Base-by-base conservation (phyloP, 345 rosid species). In the Salix dunnii region DNA sequence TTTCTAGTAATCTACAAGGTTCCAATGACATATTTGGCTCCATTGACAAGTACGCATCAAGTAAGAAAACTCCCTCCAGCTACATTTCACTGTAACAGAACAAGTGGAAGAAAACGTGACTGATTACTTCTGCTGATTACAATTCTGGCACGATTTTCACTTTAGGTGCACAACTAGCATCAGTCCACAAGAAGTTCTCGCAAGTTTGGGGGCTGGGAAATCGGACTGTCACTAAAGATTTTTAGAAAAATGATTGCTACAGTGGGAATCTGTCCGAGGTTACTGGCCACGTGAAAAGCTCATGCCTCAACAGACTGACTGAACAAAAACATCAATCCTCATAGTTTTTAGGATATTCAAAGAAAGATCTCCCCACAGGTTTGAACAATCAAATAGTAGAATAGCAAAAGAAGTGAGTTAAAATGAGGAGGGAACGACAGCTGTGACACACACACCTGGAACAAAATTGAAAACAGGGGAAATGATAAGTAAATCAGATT, bases 401-500 rank as follows among this genome's bases (percentile, higher is more conserved):
- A 38, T n/a, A 72, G 67, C 43, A 72, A 30, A 72, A 27, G 25
- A 60, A n/a, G 35, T 20, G 31, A 63, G 49, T 18, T 55, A 71
- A 67, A 42, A 38, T 46, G 65, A 8, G 51, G 58, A 53, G 67
- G 53, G 27, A 25, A 27, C 11, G 48, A 72, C 42, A 48, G 6
- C 49, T 30, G 23, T 53, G 31, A 43, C 48, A 55, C 53, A 58
- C 33, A 30, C 60, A 73, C 61, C 74, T 78, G 73, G 62, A 73
- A 71, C 51, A 68, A 21, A 42, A 20, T 55, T 71, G 43, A 46
- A 68, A 78, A 73, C 17, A 78, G 33, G 64, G 36, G 25, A 35
- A 62, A 67, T 58, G 25, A 51, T 72, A 36, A 58, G 69, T n/a
- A 64, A 42, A 53, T 62, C 36, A 74, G 63, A 77, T 46, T 71